A percentile compares a stretch with the other conserved stretches of the same genome.
phyloP scores from a whole-genome alignment of 257 asterid species.

The Fraxinus anomala region DNA sequence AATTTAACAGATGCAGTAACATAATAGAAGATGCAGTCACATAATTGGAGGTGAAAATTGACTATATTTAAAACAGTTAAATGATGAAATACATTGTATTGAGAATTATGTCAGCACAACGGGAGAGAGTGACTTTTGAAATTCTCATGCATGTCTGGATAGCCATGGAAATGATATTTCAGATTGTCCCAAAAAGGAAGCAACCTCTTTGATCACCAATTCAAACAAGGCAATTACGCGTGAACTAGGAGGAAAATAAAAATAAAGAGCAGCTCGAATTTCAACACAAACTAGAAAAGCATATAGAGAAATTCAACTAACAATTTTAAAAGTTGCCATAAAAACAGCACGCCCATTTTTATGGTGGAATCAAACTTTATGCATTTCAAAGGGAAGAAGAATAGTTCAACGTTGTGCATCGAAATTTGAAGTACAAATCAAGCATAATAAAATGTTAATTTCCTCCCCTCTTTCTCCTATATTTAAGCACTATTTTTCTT shows the following conservation, averaged over 20 bases:
- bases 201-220: slow-evolving; percentile 23
- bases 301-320: slow-evolving; percentile 21
- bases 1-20: too few relatives aligned
- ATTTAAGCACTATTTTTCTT: background rate
- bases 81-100: too few relatives aligned
- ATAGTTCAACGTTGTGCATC: background rate
- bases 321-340: slow-evolving; percentile 1
- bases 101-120: background rate
- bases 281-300: slow-evolving; percentile 24
- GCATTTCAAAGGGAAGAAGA: background rate
- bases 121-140: too few relatives aligned
- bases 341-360: background rate
- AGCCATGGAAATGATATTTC: slow-evolving; percentile 29
- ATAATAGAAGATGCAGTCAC: too few relatives aligned
- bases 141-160: slow-evolving; percentile 41
- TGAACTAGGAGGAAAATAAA: slow-evolving; percentile 14
- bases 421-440: background rate
- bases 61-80: too few relatives aligned
- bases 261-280: slow-evolving; percentile 5
- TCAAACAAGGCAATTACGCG: slow-evolving; percentile 29
- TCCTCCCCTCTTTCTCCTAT: background rate
- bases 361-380: background rate
- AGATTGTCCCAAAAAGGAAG: slow-evolving; percentile 40
- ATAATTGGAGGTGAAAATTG: too few relatives aligned
- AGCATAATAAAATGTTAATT: background rate